Conservation (phyloP, 2,329 filamentous ascomycete species). For the Verticillium dahliae region DNA sequence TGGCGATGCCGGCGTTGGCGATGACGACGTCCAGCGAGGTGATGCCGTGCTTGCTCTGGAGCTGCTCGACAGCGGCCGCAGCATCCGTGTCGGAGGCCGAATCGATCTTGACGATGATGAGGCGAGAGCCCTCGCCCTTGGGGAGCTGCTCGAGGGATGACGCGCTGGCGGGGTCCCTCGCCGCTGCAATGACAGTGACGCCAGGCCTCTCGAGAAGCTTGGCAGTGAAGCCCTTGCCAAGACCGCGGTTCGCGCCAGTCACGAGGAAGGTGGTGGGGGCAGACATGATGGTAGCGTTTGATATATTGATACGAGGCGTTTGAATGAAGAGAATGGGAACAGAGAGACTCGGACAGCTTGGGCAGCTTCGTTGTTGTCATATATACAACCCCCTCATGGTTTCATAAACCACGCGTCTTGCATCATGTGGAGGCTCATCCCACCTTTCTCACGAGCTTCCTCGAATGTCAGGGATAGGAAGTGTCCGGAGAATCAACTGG, state of each 20-base stretch:
- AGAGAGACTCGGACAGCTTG: too few relatives aligned
- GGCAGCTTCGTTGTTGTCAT: neutral
- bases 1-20: conserved; percentile 41
- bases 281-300: conserved; percentile 15
- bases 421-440: neutral
- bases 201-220: conserved; percentile 41
- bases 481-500: neutral
- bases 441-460: neutral
- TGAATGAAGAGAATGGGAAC: too few relatives aligned
- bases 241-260: conserved; percentile 29
- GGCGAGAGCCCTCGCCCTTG: conserved; percentile 22
- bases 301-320: neutral
- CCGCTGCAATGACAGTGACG: conserved; percentile 39
- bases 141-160: conserved; percentile 26
- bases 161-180: conserved; percentile 21
- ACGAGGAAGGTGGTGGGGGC: conserved; percentile 24
- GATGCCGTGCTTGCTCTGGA: conserved; percentile 25
- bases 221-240: conserved; percentile 25
- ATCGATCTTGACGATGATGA: conserved; percentile 38
- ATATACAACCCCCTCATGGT: neutral
- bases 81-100: conserved; percentile 24
- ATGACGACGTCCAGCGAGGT: conserved; percentile 41
- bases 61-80: conserved; percentile 20
- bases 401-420: neutral
- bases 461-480: neutral